Evolutionary conservation across 2,329 filamentous ascomycete genomes (phyloP).

Genomic region (Akanthomyces muscarius): DNA sequence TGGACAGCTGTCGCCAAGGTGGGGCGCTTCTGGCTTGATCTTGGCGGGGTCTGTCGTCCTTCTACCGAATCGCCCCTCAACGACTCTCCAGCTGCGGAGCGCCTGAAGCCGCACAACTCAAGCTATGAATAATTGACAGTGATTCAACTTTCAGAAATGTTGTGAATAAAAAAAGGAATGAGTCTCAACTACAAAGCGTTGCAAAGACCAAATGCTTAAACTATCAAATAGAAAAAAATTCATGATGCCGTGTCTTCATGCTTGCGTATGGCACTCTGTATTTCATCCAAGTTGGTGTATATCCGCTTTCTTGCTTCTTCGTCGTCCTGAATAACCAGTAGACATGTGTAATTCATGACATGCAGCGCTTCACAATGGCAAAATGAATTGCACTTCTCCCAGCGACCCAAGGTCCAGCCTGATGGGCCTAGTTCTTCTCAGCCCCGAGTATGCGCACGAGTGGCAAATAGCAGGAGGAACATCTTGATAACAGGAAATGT

Average conservation of each 20-base stretch:
- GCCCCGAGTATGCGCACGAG: neutral
- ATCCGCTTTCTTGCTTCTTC: conserved; percentile 3
- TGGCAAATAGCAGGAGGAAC: neutral
- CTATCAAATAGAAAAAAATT: conserved; percentile 1
- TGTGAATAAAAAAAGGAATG: neutral
- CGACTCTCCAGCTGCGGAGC: too few species aligned
- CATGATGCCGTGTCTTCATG: conserved; percentile 9
- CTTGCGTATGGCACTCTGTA: conserved; percentile 13
- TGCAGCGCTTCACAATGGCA: neutral
- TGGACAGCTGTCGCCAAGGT: conserved; percentile 9
- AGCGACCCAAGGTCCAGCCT: conserved; percentile 15
- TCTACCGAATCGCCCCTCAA: neutral
- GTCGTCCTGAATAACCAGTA: neutral
- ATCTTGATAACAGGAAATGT: neutral
- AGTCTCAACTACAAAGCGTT: neutral
- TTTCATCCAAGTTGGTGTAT: conserved; percentile 17
- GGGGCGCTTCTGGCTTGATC: conserved; percentile 9
- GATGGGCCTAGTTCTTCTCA: conserved; percentile 9
- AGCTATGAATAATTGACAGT: neutral
- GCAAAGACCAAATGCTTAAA: conserved; percentile 11
- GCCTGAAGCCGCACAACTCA: neutral
- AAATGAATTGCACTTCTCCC: neutral
- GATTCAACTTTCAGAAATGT: neutral
- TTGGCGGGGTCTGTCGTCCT: neutral
- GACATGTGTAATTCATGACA: conserved; percentile 1